phyloP scores from a whole-genome alignment of 2,329 filamentous ascomycete genomes.

The Colletotrichum costaricense region DNA sequence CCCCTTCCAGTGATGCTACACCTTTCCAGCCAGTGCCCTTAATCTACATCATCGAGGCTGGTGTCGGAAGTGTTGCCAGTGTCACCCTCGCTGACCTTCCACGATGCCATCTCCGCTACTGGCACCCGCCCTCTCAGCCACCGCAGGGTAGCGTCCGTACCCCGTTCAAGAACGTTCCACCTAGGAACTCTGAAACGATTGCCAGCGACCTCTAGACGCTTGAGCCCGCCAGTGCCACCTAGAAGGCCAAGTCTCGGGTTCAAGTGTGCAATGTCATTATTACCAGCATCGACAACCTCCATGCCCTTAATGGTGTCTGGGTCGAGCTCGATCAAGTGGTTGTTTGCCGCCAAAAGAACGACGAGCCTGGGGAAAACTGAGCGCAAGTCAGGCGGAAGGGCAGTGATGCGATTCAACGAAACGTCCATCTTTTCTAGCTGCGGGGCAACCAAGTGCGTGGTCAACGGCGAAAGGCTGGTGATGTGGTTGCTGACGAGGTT shows the following conservation, averaged over 20 bases:
- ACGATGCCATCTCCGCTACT: slow-evolving; percentile 66
- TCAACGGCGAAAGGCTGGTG: slow-evolving; percentile 74
- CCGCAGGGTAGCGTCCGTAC: slow-evolving; percentile 84
- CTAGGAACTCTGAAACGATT: slow-evolving; percentile 91
- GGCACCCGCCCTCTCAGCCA: slow-evolving; percentile 86
- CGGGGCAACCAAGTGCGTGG: slow-evolving; percentile 77
- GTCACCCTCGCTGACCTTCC: slow-evolving; percentile 60
- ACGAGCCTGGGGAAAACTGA: slow-evolving; percentile 76
- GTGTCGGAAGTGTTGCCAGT: slow-evolving; percentile 42
- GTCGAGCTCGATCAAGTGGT: slow-evolving; percentile 79
- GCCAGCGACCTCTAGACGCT: slow-evolving; percentile 81
- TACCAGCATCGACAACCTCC: slow-evolving; percentile 80
- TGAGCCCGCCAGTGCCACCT: slow-evolving; percentile 68
- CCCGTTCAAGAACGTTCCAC: slow-evolving; percentile 85
- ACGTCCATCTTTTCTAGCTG: slow-evolving; percentile 81
- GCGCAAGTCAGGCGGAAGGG: slow-evolving; percentile 73
- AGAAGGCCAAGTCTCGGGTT: slow-evolving; percentile 85
- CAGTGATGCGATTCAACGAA: slow-evolving; percentile 82
- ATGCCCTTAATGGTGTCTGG: slow-evolving; percentile 81
- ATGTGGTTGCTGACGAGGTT: slow-evolving; percentile 82
- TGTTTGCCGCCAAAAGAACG: slow-evolving; percentile 81
- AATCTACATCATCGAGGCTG: slow-evolving; percentile 44
- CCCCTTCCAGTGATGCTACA: not conserved
- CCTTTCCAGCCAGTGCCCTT: slow-evolving; percentile 4
- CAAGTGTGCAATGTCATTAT: slow-evolving; percentile 86